Conservation (phyloP, 805 yeast species). For the Candida stauntonica region DNA sequence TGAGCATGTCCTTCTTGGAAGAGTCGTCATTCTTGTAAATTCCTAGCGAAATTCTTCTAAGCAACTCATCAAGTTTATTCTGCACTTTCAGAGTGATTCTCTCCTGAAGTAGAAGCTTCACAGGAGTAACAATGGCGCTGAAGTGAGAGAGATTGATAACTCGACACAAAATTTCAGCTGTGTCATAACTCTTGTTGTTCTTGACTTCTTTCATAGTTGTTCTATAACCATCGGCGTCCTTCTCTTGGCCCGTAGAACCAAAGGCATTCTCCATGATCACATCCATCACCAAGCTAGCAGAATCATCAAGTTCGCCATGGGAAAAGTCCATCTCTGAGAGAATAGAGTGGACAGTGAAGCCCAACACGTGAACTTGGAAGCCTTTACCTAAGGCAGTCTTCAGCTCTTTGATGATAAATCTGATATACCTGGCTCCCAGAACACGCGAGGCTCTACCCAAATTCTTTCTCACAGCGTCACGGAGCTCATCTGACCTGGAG, state of each 20-base stretch:
- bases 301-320: conserved; percentile 75
- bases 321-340: conserved; percentile 49
- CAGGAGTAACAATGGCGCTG: conserved; percentile 57
- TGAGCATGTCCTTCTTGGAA: conserved; percentile 52
- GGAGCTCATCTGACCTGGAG: conserved; percentile 77
- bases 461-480: conserved; percentile 80
- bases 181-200: conserved; percentile 80
- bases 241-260: conserved; percentile 89
- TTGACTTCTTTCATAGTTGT: conserved; percentile 88
- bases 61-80: conserved; percentile 70
- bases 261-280: conserved; percentile 88
- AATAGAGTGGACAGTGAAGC: conserved; percentile 78
- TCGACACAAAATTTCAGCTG: conserved; percentile 72
- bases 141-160: conserved; percentile 58
- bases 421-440: conserved; percentile 70
- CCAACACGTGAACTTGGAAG: conserved; percentile 88
- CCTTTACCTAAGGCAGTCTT: conserved; percentile 79
- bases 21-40: conserved; percentile 64
- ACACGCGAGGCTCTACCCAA: conserved; percentile 58
- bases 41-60: conserved; percentile 77
- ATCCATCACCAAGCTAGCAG: conserved; percentile 54
- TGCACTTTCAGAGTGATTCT: conserved; percentile 64
- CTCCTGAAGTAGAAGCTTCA: conserved; percentile 59
- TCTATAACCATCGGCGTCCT: conserved; percentile 88
- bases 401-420: conserved; percentile 74